Evolutionary conservation across 495 filamentous ascomycete species (phyloP).

Genomic region (Niebla homalea): DNA sequence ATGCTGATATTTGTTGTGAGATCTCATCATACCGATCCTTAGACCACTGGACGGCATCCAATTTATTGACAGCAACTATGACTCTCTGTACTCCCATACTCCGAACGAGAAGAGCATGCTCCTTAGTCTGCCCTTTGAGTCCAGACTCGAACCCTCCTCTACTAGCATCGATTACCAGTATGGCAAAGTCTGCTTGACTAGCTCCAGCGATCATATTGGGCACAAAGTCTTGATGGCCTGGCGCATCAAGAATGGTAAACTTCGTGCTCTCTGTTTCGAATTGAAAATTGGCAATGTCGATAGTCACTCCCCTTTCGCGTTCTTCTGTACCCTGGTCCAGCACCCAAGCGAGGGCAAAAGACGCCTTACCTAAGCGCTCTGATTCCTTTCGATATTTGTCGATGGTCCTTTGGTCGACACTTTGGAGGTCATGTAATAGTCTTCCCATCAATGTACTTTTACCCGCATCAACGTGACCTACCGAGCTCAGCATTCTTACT

Average conservation of each 20-base stretch:
- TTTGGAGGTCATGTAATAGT: conserved; percentile 76
- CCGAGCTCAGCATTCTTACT: neutral
- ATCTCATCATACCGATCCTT: conserved; percentile 75
- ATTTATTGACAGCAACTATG: conserved; percentile 88
- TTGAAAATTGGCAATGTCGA: conserved; percentile 87
- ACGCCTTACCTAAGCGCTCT: conserved; percentile 82
- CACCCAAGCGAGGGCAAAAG: conserved; percentile 94
- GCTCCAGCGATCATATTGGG: conserved; percentile 98
- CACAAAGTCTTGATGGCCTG: conserved; percentile 89
- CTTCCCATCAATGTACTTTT: conserved; percentile 97
- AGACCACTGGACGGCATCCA: conserved; percentile 74
- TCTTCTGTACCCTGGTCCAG: conserved; percentile 84
- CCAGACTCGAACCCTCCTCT: conserved; percentile 86
- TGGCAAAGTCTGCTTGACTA: conserved; percentile 89
- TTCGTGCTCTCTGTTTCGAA: conserved; percentile 77
- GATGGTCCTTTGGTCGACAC: conserved; percentile 74
- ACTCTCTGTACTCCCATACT: conserved; percentile 84
- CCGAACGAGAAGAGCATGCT: conserved; percentile 78
- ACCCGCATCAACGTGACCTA: conserved; percentile 92
- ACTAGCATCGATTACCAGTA: conserved; percentile 83
- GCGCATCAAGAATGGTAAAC: conserved; percentile 92
- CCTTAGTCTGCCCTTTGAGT: conserved; percentile 84
- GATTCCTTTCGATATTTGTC: conserved; percentile 81
- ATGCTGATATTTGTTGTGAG: conserved; percentile 64
- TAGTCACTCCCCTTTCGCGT: conserved; percentile 80